Percentiles rank a stretch among this genome's conserved stretches.
These are phyloP conservation scores for Trametes sp. DNA, from an alignment of 1,284 basidiomycete genomes.

Conservation along the genomic window DNA sequence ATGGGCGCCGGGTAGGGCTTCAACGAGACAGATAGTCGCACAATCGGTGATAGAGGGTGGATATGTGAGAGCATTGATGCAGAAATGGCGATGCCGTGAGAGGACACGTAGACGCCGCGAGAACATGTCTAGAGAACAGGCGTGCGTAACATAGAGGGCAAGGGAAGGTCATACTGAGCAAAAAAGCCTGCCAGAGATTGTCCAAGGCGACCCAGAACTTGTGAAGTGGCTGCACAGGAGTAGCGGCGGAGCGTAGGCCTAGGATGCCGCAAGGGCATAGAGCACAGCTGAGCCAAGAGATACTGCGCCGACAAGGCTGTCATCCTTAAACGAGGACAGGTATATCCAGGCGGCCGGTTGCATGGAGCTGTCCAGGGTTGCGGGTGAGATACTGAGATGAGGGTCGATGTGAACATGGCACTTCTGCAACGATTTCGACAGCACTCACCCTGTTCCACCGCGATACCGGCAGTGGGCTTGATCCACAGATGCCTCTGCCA, in stretches of 20 bases:
- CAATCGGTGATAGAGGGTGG: slow-evolving; percentile 4
- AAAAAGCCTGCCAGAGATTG: no score
- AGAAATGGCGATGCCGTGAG: slow-evolving; percentile 18
- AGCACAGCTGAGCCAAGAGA: neutral
- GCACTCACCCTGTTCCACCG: no score
- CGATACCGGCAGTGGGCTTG: no score
- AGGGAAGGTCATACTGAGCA: neutral
- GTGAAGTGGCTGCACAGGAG: no score
- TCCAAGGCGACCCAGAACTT: no score
- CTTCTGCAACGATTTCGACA: no score
- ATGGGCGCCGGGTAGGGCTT: slow-evolving; percentile 8
- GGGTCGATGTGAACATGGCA: no score
- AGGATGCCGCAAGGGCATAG: no score
- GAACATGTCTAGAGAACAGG: neutral
- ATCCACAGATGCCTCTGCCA: no score
- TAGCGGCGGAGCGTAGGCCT: no score
- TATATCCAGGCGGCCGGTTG: neutral
- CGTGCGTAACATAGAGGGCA: neutral
- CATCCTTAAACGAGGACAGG: neutral
- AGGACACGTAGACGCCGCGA: slow-evolving; percentile 1
- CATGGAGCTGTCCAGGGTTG: no score
- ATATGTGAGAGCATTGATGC: slow-evolving; percentile 20
- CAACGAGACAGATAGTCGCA: slow-evolving; percentile 24
- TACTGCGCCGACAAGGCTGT: slow-evolving; percentile 1
- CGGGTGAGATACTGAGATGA: no score